A percentile compares a stretch with the other conserved stretches of the same genome.
Evolutionary conservation across 768 basidiomycete species (phyloP).

Genomic region (Podaxis sp.): DNA sequence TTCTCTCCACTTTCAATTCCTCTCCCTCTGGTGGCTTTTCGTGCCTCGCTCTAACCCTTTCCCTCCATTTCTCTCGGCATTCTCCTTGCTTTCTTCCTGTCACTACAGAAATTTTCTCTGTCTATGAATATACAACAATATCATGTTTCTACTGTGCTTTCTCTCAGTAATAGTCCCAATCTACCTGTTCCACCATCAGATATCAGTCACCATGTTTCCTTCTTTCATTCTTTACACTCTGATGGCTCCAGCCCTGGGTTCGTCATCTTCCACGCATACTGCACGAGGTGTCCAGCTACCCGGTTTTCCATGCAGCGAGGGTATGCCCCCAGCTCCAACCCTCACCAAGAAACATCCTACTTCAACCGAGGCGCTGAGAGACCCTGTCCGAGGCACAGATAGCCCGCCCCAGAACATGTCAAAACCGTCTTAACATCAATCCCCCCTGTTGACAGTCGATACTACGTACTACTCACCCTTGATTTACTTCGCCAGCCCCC

Average conservation of each 20-base stretch:
- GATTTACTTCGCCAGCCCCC: not conserved
- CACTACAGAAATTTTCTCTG: not conserved
- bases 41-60: not conserved
- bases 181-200: not conserved
- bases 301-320: not conserved
- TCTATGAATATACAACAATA: not conserved
- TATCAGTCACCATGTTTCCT: not conserved
- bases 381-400: not conserved
- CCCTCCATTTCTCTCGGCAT: not conserved
- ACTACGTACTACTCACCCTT: not conserved
- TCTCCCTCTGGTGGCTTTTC: not conserved
- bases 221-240: not conserved
- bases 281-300: not conserved
- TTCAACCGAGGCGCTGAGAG: not conserved
- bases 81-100: not conserved
- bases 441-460: not conserved
- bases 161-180: not conserved
- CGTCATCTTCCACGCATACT: not conserved
- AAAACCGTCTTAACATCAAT: not conserved
- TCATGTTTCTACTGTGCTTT: not conserved
- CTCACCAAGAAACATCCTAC: not conserved
- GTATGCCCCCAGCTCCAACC: not conserved
- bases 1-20: not conserved
- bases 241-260: not conserved
- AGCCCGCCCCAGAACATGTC: not conserved